These are phyloP conservation scores for Curvularia sp. DNA, from an alignment of 2,329 filamentous ascomycete genomes.

Conservation along the genomic window DNA sequence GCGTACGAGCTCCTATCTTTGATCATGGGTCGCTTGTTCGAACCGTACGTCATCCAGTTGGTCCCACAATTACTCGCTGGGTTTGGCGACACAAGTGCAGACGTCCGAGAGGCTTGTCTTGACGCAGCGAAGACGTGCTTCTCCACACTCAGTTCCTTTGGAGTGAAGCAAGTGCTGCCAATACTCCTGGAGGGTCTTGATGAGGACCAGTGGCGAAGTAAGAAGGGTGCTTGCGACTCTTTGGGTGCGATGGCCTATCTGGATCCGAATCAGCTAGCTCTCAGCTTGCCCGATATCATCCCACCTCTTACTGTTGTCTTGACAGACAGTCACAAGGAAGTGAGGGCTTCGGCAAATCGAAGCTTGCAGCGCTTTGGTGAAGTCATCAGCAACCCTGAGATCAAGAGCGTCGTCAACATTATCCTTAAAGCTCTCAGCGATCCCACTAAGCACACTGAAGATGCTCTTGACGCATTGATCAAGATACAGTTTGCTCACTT, in stretches of 20 bases:
- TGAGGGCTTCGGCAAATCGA: conserved; percentile 87
- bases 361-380: conserved; percentile 98
- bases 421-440: conserved; percentile 96
- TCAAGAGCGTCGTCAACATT: conserved; percentile 89
- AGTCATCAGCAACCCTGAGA: conserved; percentile 96
- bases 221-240: conserved; percentile 96
- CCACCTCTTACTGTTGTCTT: conserved; percentile 91
- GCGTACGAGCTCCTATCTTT: conserved; percentile 90
- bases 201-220: conserved; percentile 96
- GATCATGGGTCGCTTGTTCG: conserved; percentile 86
- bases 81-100: conserved; percentile 86
- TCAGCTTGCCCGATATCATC: conserved; percentile 94
- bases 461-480: conserved; percentile 90
- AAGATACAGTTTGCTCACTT: conserved; percentile 99
- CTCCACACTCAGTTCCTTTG: conserved; percentile 89
- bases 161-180: conserved; percentile 92
- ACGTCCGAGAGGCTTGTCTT: conserved; percentile 91
- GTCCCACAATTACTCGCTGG: conserved; percentile 87
- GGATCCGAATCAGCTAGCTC: conserved; percentile 90
- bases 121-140: conserved; percentile 96
- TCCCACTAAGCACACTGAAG: conserved; percentile 95
- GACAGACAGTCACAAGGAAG: conserved; percentile 98
- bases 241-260: conserved; percentile 98
- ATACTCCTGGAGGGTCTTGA: conserved; percentile 91
- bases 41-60: conserved; percentile 95